Evolutionary conservation across 2,329 filamentous ascomycete genomes (phyloP), one percentile per base, ranked within the genome.

Genomic region (Myotisia sp.): DNA sequence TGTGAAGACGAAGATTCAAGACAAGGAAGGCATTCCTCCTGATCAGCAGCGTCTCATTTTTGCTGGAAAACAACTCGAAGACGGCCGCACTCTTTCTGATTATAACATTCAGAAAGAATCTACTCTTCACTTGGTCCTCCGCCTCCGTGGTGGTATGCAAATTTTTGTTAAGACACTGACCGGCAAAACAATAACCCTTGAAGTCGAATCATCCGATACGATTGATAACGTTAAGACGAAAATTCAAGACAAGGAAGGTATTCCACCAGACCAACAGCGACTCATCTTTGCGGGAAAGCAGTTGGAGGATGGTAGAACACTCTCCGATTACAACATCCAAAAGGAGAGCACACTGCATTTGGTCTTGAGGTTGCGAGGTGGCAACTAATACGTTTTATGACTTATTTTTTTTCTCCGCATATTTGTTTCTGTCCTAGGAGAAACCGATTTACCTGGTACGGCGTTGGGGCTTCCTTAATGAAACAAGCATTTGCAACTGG

Each of bases 31-130:
- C 17, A 94, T 94, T 37, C 87, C 86, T 29, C 86, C 86, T 7
- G 86, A 94, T 55, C 86, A 95, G 63, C 86, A 94, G 67, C 87
- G 86, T 49, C 62, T 94, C 47, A 94, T 94, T 58, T 94, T 94
- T 48, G 86, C 86, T 28, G 87, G 86, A 37, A 94, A 94, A 71
- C 86, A 94, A 58, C 74, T 94, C 3, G 87, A 95, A 60, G 87
- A 95, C 48, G 86, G 87, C 42, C 83, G 86, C 35, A 92, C 85
- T 18, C 68, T 92, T 0, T 78, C 73, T 41, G 85, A 92, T 58
- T 93, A 93, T 73, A 92, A 92, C 65, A 93, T 93, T 34, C 85
- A 93, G 63, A 92, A 92, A 68, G 83, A 92, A 56, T 80, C 73
- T 0, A 92, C 82, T 1, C 76, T 92, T 1, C 83, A 90, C 52